phyloP scores from a whole-genome alignment of 129 eudicot genomes.

The Kitagawia praeruptora region DNA sequence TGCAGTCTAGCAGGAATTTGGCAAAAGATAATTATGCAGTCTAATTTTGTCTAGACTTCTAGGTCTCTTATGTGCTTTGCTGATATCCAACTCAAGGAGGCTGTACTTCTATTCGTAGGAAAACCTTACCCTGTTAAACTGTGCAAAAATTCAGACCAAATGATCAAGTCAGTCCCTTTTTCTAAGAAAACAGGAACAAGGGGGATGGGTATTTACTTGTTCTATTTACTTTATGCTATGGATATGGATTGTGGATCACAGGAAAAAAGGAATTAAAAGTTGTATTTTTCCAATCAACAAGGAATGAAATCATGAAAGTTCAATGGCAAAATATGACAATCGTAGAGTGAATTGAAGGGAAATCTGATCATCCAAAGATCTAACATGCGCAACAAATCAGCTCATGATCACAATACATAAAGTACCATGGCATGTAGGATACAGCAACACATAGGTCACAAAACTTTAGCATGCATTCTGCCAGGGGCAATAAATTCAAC shows the following conservation, averaged over 20 bases:
- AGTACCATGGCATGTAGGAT: neutral
- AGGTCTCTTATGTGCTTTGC: neutral
- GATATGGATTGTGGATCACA: neutral
- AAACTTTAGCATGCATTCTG: neutral
- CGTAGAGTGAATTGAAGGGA: neutral
- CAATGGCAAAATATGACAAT: neutral
- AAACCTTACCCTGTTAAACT: neutral
- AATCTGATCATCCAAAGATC: neutral
- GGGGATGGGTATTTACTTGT: neutral
- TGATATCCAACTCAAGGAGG: neutral
- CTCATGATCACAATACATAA: neutral
- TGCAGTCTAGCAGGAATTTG: neutral
- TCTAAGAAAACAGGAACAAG: neutral
- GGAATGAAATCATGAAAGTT: neutral
- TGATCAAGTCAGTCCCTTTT: neutral
- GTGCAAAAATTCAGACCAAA: neutral
- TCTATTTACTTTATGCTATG: neutral
- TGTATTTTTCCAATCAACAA: neutral
- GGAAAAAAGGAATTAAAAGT: neutral
- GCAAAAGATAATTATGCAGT: neutral
- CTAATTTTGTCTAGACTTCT: neutral
- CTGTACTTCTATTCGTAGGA: neutral
- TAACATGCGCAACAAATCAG: neutral
- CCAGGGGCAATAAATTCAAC: slow-evolving; percentile 48
- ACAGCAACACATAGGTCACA: neutral